Evolutionary conservation across 345 rosid genomes (phyloP).

Genomic region (Eucalyptus tenuipes): DNA sequence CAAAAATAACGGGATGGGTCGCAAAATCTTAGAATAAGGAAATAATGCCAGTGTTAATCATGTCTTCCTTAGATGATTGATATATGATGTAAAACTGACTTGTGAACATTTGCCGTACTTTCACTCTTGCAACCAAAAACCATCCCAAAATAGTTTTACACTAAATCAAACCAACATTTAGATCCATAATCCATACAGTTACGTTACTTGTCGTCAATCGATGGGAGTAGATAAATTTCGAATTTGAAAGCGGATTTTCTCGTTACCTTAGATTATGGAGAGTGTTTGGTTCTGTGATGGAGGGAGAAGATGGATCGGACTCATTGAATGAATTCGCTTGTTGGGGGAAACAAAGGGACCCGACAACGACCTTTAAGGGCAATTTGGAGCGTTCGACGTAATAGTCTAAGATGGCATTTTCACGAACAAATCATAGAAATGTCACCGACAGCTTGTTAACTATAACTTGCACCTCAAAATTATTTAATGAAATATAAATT

Average conservation of each 20-base stretch:
- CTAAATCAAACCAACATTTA: not conserved
- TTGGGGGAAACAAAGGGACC: not conserved
- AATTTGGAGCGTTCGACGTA: not conserved
- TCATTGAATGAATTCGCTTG: not conserved
- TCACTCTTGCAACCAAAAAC: not conserved
- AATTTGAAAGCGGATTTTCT: not conserved
- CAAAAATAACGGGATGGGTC: not conserved
- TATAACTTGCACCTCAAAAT: not conserved
- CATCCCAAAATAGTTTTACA: not conserved
- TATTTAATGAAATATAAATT: not conserved
- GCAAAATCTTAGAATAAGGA: not conserved
- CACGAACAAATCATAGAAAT: not conserved
- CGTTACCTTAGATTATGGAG: not conserved
- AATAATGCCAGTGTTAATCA: not conserved
- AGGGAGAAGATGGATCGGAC: not conserved
- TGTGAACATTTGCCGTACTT: not conserved
- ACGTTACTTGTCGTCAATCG: not conserved
- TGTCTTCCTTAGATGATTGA: not conserved
- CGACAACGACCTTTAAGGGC: not conserved
- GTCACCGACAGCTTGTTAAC: not conserved
- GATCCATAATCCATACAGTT: not conserved
- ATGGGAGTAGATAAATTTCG: not conserved
- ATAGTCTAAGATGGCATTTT: not conserved
- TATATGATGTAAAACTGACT: not conserved
- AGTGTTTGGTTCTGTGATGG: not conserved